Percentiles rank a stretch among this genome's conserved stretches.
Evolutionary conservation across 1,284 basidiomycete species (phyloP).

Genomic region (Inonotus obliquus): DNA sequence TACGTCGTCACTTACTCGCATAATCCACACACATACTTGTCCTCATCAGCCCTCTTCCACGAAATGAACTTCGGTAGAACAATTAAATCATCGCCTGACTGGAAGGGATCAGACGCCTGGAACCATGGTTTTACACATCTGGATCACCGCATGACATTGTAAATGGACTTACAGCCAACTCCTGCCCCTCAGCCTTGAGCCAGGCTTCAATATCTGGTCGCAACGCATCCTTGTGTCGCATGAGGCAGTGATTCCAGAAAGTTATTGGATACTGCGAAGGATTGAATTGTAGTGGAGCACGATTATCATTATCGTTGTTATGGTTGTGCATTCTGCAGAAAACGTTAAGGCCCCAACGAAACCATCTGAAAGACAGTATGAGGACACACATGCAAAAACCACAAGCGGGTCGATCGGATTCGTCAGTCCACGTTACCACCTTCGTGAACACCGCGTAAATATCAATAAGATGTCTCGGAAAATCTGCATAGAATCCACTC

Average conservation of each 20-base stretch:
- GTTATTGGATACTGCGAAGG: background rate
- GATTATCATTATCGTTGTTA: background rate
- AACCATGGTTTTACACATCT: background rate
- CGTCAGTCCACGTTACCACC: constrained; percentile 6
- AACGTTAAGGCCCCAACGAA: background rate
- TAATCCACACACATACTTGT: constrained; percentile 2
- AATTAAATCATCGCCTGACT: background rate
- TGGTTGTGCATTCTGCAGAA: constrained; percentile 1
- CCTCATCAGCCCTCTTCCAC: background rate
- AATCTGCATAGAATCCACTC: background rate
- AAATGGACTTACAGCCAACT: background rate
- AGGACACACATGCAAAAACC: constrained; percentile 13
- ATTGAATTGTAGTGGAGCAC: constrained; percentile 3
- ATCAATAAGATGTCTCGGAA: background rate
- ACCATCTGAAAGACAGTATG: background rate
- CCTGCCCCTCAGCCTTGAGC: background rate
- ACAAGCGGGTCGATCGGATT: background rate
- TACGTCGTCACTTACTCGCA: constrained; percentile 5
- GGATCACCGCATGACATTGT: background rate
- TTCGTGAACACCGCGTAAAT: constrained; percentile 1
- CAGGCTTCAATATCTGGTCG: constrained; percentile 7
- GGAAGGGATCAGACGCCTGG: background rate
- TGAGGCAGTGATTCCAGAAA: constrained; percentile 13
- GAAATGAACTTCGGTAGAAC: constrained; percentile 4
- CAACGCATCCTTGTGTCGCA: constrained; percentile 2